Base-by-base conservation (phyloP, 768 basidiomycete species). In the Suillus brevipes region DNA sequence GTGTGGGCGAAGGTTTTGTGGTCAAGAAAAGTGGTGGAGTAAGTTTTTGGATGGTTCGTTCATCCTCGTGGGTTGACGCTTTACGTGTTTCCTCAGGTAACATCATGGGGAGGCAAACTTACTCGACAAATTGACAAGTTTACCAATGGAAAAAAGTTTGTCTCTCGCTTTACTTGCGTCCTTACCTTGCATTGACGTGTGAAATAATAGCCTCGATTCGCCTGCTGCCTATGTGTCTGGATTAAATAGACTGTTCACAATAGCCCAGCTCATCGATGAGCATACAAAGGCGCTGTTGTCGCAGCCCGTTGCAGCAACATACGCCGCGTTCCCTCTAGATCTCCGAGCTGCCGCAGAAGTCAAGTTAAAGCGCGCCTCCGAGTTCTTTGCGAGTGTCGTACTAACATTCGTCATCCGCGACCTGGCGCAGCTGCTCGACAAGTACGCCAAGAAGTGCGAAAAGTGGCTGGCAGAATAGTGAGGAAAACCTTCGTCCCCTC, bases 361-460 rank as follows among this genome's bases (percentile, higher is more conserved):
- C 70, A 89, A 88, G 75, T 84, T 97, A 64, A 88, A 86, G 73
- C 89, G 90, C 67, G 84, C 87, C 40, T 94, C 92, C n/a, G 92
- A 96, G 72, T 97, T 97, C 75, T 97, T 96, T 70, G 91, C 91
- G 31, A 91, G 84, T 61, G 93, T 95, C 66, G 87, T 97, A 62
- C 82, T 95, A 66, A 91, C 91, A 20, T 95, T 97, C 74, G 93
- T 97, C 71, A 88, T 97, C 71, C 88, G 89, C 61, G 94, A 95
- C 75, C 82, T 95, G 68, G 91, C 92, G 49, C 87, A 90, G 71
- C 78, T 96, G 59, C 82, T 96, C 66, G 95, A 96, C 82, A 95
- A 96, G 79, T 95, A 95, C 76, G 91, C 89, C 68, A 95, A 95
- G 84, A 92, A 92, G 75, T 93, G 92, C 78, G 94, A 94, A 79